Evolutionary conservation across 2,329 filamentous ascomycete species (phyloP).

Genomic region (Elsinoe arachidis): DNA sequence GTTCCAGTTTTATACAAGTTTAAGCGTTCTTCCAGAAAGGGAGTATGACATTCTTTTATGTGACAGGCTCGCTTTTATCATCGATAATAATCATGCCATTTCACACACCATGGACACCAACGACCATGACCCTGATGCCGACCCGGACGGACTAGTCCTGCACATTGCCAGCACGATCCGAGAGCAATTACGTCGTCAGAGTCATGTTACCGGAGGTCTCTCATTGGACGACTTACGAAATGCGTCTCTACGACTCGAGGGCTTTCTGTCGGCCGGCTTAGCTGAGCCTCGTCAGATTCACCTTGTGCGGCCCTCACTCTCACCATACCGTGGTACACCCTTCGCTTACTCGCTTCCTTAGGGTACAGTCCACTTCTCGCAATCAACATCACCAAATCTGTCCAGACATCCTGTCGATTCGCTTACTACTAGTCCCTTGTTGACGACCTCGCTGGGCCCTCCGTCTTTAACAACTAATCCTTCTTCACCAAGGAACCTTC

Average conservation of each 20-base stretch:
- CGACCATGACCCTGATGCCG: not conserved
- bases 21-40: not conserved
- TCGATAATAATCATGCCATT: not conserved
- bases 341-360: not conserved
- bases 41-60: not conserved
- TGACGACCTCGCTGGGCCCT: not conserved
- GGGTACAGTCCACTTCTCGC: slow-evolving; percentile 9
- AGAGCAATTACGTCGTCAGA: not conserved
- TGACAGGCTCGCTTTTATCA: not conserved
- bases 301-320: not conserved
- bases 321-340: not conserved
- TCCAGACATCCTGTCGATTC: not conserved
- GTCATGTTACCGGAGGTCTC: not conserved
- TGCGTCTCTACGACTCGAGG: slow-evolving; percentile 2
- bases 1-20: not conserved
- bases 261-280: not conserved
- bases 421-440: not conserved
- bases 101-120: not conserved
- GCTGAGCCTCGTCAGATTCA: not conserved
- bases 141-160: not conserved
- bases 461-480: not conserved
- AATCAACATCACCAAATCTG: not conserved
- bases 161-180: slow-evolving; percentile 9
- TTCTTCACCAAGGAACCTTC: not conserved
- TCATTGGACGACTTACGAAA: not conserved